Conservation (phyloP, 2,329 filamentous ascomycete genomes). For the Pyrenophora seminiperda region DNA sequence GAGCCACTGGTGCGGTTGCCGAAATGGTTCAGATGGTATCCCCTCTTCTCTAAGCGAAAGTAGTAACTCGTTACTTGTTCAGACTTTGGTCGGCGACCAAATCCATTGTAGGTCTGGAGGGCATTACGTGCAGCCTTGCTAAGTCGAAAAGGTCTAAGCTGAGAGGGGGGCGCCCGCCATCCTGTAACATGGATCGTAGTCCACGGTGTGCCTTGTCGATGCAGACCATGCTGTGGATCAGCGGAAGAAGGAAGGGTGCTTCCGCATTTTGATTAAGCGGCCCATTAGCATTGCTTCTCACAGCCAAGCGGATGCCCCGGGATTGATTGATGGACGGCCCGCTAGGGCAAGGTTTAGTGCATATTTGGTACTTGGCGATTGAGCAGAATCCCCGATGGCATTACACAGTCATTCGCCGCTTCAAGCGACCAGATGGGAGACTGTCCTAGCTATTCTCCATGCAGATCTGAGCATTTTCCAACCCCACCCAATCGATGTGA, state of each 20-base stretch:
- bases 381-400: neutral
- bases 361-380: neutral
- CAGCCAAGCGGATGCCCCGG: constrained; percentile 7
- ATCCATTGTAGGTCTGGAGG: neutral
- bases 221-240: neutral
- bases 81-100: constrained; percentile 4
- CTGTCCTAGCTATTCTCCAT: neutral
- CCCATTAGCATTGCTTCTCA: constrained; percentile 4
- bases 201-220: neutral
- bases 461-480: neutral
- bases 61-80: neutral
- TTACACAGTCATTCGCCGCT: no score
- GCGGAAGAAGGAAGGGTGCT: constrained; percentile 12
- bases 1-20: no score
- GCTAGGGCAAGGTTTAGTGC: constrained; percentile 3
- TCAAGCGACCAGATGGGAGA: no score
- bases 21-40: no score
- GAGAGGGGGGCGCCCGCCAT: constrained; percentile 1
- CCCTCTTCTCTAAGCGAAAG: neutral
- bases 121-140: neutral
- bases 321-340: constrained; percentile 5
- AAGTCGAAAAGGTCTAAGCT: neutral
- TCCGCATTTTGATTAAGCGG: constrained; percentile 8
- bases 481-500: neutral
- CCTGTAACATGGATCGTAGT: neutral